Conservation (phyloP, 768 basidiomycete genomes). For the Tephrocybe rancida region DNA sequence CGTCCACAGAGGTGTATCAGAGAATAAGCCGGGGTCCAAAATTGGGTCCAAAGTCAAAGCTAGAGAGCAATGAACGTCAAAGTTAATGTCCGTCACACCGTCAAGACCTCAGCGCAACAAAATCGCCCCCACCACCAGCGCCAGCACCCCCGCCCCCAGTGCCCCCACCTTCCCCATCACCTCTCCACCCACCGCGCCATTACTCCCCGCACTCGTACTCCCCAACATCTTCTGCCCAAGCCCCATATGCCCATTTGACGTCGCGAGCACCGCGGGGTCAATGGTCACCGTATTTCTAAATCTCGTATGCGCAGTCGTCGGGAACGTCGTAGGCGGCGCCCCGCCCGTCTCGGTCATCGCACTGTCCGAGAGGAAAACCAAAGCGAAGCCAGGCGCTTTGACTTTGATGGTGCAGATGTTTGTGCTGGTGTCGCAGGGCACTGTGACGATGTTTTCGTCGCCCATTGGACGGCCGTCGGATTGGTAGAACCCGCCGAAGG, state of each 20-base stretch:
- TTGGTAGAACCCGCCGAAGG: constrained; percentile 55
- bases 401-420: constrained; percentile 64
- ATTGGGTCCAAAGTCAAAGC: too few species aligned
- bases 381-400: constrained; percentile 70
- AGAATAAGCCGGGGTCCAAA: too few species aligned
- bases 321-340: constrained; percentile 23
- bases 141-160: too few species aligned
- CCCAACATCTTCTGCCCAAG: constrained; percentile 1
- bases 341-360: constrained; percentile 26
- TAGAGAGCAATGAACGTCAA: too few species aligned
- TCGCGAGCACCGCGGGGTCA: constrained; percentile 6
- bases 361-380: constrained; percentile 65
- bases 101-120: too few species aligned
- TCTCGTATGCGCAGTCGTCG: constrained; percentile 41
- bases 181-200: too few species aligned
- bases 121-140: too few species aligned
- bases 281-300: constrained; percentile 24
- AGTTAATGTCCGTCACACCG: too few species aligned
- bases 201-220: constrained; percentile 12
- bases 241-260: constrained; percentile 9
- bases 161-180: too few species aligned
- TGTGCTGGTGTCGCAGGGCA: constrained; percentile 57
- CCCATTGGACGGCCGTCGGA: constrained; percentile 73
- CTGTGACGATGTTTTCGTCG: constrained; percentile 51
- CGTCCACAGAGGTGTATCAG: too few species aligned